Evolutionary conservation across 257 asterid species (phyloP).

Genomic region (Sherardia arvensis): DNA sequence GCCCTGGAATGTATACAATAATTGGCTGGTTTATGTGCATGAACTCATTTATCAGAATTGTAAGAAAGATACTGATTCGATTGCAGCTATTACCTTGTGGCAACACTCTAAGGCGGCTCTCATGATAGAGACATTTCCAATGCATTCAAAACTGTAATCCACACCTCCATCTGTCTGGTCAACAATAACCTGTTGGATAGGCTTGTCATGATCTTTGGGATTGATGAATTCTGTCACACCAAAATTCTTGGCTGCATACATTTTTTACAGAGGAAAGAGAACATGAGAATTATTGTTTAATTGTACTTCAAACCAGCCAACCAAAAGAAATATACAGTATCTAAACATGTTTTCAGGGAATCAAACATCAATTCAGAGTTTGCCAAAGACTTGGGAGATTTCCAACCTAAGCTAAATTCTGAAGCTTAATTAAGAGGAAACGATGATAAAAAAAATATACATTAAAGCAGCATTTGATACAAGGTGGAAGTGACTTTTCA

Average conservation of each 20-base stretch:
- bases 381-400: not conserved
- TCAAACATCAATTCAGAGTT: not conserved
- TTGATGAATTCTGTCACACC: constrained; percentile 94
- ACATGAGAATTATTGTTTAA: not conserved
- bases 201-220: constrained; percentile 90
- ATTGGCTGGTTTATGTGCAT: constrained; percentile 8
- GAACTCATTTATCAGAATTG: not conserved
- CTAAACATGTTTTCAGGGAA: not conserved
- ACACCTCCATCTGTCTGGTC: constrained; percentile 96
- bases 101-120: constrained; percentile 98
- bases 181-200: constrained; percentile 87
- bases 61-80: not conserved
- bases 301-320: not conserved
- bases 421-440: not conserved
- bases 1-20: constrained; percentile 39
- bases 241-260: constrained; percentile 60
- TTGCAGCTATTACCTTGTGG: constrained; percentile 62
- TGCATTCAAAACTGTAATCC: constrained; percentile 97
- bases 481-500: constrained; percentile 2
- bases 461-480: not conserved
- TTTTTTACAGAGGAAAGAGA: constrained; percentile 1
- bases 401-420: not conserved
- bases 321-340: not conserved
- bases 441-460: not conserved
- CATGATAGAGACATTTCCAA: constrained; percentile 85